phyloP scores from a whole-genome alignment of 257 asterid species.

The Gentiana straminea region DNA sequence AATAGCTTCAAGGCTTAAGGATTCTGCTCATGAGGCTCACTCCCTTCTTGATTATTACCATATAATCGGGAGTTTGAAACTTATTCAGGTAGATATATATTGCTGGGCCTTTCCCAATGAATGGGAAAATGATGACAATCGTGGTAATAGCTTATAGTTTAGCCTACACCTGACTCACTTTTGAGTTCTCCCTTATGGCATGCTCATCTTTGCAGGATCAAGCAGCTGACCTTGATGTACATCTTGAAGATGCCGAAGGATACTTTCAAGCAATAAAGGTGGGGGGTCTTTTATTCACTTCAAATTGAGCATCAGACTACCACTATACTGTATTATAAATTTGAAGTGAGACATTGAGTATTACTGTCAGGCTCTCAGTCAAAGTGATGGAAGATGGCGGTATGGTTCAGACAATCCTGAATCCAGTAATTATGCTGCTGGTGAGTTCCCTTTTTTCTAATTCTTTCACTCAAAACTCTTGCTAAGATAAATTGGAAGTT shows the following conservation, averaged over 20 bases:
- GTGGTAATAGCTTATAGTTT: background rate
- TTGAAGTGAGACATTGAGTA: constrained; percentile 10
- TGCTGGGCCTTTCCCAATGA: background rate
- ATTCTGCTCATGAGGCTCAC: constrained; percentile 41
- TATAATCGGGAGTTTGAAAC: constrained; percentile 54
- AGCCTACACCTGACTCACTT: background rate
- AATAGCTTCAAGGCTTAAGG: constrained; percentile 50
- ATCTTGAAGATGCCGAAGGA: constrained; percentile 59
- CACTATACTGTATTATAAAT: background rate
- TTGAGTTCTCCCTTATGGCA: no score
- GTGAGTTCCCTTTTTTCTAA: constrained; percentile 17
- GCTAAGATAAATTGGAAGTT: no score
- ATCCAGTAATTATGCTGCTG: constrained; percentile 86
- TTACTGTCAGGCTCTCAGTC: constrained; percentile 75
- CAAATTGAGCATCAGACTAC: background rate
- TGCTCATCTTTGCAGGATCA: constrained; percentile 47
- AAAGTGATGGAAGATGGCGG: constrained; percentile 99
- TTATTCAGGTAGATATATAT: constrained; percentile 46
- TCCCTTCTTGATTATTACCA: constrained; percentile 69
- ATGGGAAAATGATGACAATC: background rate
- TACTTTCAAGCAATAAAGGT: constrained; percentile 74
- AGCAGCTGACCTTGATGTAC: constrained; percentile 47
- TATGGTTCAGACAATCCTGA: constrained; percentile 72
- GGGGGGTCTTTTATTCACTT: constrained; percentile 3
- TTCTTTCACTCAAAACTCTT: no score